Conservation (phyloP, 495 filamentous ascomycete genomes). For the Daldinia decipiens region DNA sequence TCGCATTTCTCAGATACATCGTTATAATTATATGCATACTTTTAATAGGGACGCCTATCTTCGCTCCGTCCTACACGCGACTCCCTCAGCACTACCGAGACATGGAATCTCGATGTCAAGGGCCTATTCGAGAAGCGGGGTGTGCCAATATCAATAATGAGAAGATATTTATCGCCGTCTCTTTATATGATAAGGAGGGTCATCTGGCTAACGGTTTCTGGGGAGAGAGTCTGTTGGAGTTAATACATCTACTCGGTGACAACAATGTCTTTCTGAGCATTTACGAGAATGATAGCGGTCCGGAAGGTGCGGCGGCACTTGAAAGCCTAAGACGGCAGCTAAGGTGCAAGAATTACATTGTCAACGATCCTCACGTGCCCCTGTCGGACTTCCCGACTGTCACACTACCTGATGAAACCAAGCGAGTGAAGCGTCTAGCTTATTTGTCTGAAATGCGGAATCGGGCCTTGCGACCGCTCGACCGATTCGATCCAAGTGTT, state of each 20-base stretch:
- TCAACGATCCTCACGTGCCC: constrained; percentile 63
- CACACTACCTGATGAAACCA: constrained; percentile 68
- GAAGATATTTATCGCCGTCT: constrained; percentile 80
- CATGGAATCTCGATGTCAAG: constrained; percentile 45
- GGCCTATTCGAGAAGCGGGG: constrained; percentile 52
- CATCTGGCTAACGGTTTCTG: constrained; percentile 70
- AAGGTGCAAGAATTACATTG: constrained; percentile 62
- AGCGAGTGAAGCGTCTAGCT: constrained; percentile 74
- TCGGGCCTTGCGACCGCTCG: constrained; percentile 72
- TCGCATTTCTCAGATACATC: constrained; percentile 26
- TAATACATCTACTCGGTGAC: constrained; percentile 69
- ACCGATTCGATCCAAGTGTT: constrained; percentile 49
- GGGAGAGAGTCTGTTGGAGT: constrained; percentile 68
- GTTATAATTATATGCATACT: constrained; percentile 33
- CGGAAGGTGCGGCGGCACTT: constrained; percentile 54
- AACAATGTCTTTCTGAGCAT: constrained; percentile 67
- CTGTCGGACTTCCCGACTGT: constrained; percentile 64
- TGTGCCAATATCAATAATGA: constrained; percentile 71
- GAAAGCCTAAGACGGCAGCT: constrained; percentile 52
- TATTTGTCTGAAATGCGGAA: constrained; percentile 84
- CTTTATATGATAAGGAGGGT: constrained; percentile 70
- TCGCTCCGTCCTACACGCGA: constrained; percentile 69
- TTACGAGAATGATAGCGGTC: constrained; percentile 78
- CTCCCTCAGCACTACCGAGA: constrained; percentile 55
- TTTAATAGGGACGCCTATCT: constrained; percentile 60